Evolutionary conservation across 2,329 filamentous ascomycete genomes (phyloP).

Genomic region (Alternaria incomplexa): DNA sequence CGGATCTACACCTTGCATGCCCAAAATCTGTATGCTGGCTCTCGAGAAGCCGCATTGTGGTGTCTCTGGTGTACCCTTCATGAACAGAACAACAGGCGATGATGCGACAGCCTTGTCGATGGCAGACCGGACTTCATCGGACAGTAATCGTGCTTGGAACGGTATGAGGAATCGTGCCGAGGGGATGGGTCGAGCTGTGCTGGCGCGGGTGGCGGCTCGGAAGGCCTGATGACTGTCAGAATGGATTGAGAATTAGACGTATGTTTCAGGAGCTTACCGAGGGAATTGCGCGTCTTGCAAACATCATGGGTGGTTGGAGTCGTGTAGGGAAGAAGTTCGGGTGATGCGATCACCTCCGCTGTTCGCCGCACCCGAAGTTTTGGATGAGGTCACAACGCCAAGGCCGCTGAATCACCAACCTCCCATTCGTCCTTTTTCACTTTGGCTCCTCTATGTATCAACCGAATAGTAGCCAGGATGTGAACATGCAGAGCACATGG

Average conservation of each 20-base stretch:
- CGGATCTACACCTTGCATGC: constrained; percentile 92
- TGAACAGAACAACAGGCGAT: constrained; percentile 94
- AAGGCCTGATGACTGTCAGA: constrained; percentile 40
- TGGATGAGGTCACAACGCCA: constrained; percentile 40
- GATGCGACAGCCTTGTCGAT: constrained; percentile 90
- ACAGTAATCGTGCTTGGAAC: constrained; percentile 71
- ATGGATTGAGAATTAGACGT: not conserved
- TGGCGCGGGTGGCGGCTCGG: constrained; percentile 42
- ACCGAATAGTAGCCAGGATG: not conserved
- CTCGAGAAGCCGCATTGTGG: constrained; percentile 97
- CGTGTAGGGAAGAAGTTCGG: constrained; percentile 19
- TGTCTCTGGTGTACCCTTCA: constrained; percentile 97
- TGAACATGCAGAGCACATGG: not conserved
- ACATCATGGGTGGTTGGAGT: constrained; percentile 36
- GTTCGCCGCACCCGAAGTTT: constrained; percentile 32
- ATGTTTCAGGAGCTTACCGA: constrained; percentile 28
- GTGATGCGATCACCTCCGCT: constrained; percentile 26
- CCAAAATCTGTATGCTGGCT: constrained; percentile 92
- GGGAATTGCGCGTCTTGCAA: constrained; percentile 46
- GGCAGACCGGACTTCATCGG: constrained; percentile 76
- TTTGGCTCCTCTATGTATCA: not conserved
- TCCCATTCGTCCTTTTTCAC: constrained; percentile 1
- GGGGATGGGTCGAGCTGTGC: constrained; percentile 35
- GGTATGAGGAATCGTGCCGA: constrained; percentile 54
- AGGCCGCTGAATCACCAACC: constrained; percentile 21